Evolutionary conservation across 2,329 filamentous ascomycete species (phyloP), one percentile per base, ranked within the genome.

Genomic region (Ascochyta fabae): DNA sequence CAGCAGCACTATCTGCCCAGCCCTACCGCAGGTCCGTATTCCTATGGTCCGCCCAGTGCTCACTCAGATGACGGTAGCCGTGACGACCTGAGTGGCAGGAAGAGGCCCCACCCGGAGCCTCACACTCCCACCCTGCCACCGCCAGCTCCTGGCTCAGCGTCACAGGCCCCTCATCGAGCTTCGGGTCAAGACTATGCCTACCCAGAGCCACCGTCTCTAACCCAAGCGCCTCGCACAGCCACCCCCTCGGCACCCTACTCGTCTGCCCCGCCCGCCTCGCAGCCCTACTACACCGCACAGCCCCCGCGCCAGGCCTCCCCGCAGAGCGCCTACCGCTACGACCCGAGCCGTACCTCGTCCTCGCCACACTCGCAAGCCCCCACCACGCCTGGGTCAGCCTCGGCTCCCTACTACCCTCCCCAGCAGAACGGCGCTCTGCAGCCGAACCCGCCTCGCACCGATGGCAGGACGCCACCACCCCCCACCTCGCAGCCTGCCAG

Each of bases 81-180:
- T 73, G 74, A 77, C 63, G 59, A 69, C 56, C 65, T 75, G 58
- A 73, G 70, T 55, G 72, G 77, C 64, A 76, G 74, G 68, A 82
- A 81, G 74, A 79, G 80, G 61, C 70, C 75, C 26, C 76, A 75
- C 53, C 75, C 79, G 38, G 79, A 81, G 73, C 80, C 80, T 66
- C 79, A 82, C 61, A 81, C 79, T 53, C 79, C 80, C 26, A 82
- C 79, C 41, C 70, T 80, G 59, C 78, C 80, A 46, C 80, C 80
- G 54, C 79, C 79, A 51, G 78, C 79, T 65, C 79, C 72, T 64
- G 79, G 75, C 60, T 66, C 74, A 61, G 73, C 74, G 58, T 74
- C 75, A 67, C 76, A 78, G 63, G 68, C 73, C 60, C 67, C 73
- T 66, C 68, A 65, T 72, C 70, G 68, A 58, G 62, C 68, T 59